Evolutionary conservation across 1,284 basidiomycete genomes (phyloP).

Genomic region (Sanghuangporus baumii): DNA sequence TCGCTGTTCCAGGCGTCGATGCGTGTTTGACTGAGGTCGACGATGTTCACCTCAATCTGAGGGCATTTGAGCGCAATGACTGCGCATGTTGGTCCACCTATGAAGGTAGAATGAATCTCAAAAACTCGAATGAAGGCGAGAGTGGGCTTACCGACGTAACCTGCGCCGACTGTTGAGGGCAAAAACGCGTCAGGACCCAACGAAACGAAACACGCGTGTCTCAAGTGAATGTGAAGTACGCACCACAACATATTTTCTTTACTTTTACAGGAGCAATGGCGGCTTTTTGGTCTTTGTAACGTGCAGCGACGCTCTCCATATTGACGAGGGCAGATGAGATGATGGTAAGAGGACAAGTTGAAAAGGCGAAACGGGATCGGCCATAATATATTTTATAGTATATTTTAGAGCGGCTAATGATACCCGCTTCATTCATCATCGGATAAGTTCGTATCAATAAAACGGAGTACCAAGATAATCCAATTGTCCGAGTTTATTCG

Average conservation of each 20-base stretch:
- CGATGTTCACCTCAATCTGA: slow-evolving; percentile 92
- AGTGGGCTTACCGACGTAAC: slow-evolving; percentile 77
- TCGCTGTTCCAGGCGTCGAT: slow-evolving; percentile 94
- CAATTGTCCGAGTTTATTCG: not conserved
- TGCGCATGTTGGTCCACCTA: slow-evolving; percentile 90
- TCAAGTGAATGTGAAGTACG: slow-evolving; percentile 33
- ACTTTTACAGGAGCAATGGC: slow-evolving; percentile 48
- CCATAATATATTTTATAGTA: not conserved
- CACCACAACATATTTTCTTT: slow-evolving; percentile 88
- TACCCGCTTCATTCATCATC: not conserved
- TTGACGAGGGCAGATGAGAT: not conserved
- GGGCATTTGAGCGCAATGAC: slow-evolving; percentile 95
- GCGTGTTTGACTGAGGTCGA: slow-evolving; percentile 92
- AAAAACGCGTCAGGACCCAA: not conserved
- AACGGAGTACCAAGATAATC: not conserved
- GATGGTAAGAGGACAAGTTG: not conserved
- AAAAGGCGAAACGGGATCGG: not conserved
- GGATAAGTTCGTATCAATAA: not conserved
- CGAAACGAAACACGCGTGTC: slow-evolving; percentile 12
- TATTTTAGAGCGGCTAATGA: not conserved
- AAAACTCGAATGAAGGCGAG: slow-evolving; percentile 14
- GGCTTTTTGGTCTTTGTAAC: slow-evolving; percentile 13
- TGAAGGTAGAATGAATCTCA: slow-evolving; percentile 15
- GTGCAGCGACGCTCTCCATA: slow-evolving; percentile 11
- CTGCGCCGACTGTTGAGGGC: slow-evolving; percentile 73